Base-by-base conservation (phyloP, 257 asterid genomes). In the Solanum clarkiae region DNA sequence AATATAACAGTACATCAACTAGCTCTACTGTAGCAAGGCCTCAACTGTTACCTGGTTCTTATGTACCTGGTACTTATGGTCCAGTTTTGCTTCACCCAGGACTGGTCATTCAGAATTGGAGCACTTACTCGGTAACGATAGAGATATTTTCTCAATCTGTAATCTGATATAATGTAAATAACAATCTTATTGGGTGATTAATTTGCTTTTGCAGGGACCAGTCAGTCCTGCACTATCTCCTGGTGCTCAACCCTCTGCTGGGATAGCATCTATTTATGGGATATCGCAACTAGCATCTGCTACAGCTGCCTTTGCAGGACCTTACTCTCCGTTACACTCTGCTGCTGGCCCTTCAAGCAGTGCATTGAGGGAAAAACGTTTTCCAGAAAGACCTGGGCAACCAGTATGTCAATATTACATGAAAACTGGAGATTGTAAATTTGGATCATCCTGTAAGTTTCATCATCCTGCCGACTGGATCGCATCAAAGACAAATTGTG, bases 361-460 rank as follows among this genome's bases (percentile, higher is more conserved):
- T 56, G 60, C 81, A 18, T 84, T 84, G 22, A 90, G 84, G 83
- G 96, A 91, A 72, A 91, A 84, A 6, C 80, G 84, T 82, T 94
- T 95, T 90, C 98, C 98, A 14, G 97, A 93, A 79, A 90, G 95
- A 86, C 93, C 90, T 11, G 98, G 97, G 36, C 92, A 90, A 91
- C 96, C 92, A 22, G 94, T 92, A 74, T 95, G 98, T 87, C 94
- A 91, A 70, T 92, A 89, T 89, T 95, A 94, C 92, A 88, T 95
- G 97, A 94, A 88, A 91, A 93, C 95, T 17, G 98, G 98, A 87
- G 96, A 90, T 88, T 95, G 98, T 92, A 94, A 94, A 89, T 94
- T 91, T 71, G 98, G 96, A 79, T 86, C 92, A 24, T 91, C 95
- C 42, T 95, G 98, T 93, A 91, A 92, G 92, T 95, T 85, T 88